Conservation (phyloP, 805 yeast species). For the Spathaspora girioi region DNA sequence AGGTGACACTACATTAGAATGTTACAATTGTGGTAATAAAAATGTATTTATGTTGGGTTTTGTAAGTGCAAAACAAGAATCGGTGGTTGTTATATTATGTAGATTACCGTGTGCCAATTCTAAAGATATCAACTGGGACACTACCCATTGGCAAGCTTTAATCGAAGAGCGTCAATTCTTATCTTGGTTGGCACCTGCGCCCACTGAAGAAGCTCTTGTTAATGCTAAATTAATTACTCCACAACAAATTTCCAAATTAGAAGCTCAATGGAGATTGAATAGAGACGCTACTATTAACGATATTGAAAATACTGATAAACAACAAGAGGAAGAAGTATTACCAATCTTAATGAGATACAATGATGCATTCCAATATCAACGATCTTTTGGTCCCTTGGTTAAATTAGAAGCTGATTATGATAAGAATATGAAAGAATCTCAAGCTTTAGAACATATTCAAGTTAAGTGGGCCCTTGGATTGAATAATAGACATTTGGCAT, state of each 20-base stretch:
- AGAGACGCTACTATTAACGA: constrained; percentile 71
- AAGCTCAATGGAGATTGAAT: constrained; percentile 77
- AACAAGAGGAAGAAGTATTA: constrained; percentile 54
- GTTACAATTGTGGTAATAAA: constrained; percentile 83
- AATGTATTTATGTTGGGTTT: constrained; percentile 82
- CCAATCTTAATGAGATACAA: constrained; percentile 75
- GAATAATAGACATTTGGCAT: constrained; percentile 62
- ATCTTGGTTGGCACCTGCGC: constrained; percentile 76
- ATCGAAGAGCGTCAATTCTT: constrained; percentile 76
- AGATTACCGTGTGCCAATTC: constrained; percentile 83
- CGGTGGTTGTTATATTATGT: constrained; percentile 83
- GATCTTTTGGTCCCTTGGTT: constrained; percentile 79
- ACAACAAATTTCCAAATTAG: constrained; percentile 67
- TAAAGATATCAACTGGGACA: constrained; percentile 80
- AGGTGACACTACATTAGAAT: constrained; percentile 85
- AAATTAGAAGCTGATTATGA: constrained; percentile 81
- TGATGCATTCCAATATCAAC: constrained; percentile 83
- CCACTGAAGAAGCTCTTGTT: constrained; percentile 60
- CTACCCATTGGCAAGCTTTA: constrained; percentile 80
- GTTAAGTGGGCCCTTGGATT: constrained; percentile 73
- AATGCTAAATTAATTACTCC: constrained; percentile 54
- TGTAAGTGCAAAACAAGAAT: constrained; percentile 81
- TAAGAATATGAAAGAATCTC: constrained; percentile 68
- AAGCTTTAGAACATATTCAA: constrained; percentile 66
- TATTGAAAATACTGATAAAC: constrained; percentile 31